Evolutionary conservation across 2,329 filamentous ascomycete species (phyloP).

Genomic region (Alternaria triticina): DNA sequence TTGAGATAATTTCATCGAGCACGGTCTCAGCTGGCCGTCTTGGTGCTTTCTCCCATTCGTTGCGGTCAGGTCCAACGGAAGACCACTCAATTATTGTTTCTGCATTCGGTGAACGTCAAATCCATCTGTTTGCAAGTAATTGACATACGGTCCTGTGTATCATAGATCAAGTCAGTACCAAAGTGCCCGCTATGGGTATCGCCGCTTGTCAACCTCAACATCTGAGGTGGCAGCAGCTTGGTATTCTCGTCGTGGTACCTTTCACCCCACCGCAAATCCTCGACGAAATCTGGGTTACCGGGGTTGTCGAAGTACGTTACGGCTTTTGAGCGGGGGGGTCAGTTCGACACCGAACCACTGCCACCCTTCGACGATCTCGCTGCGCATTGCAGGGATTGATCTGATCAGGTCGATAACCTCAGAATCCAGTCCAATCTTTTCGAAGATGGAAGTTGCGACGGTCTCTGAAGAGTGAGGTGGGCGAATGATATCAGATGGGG

Average conservation of each 20-base stretch:
- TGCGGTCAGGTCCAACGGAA: background rate
- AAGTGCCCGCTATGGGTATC: background rate
- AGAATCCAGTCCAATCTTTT: background rate
- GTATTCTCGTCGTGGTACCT: background rate
- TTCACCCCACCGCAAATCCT: background rate
- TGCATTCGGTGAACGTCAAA: background rate
- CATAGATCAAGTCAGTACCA: background rate
- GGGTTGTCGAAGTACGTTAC: background rate
- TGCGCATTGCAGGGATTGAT: background rate
- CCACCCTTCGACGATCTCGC: background rate
- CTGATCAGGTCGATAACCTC: fast-evolving
- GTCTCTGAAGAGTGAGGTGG: background rate
- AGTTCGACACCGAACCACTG: background rate
- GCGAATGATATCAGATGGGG: background rate
- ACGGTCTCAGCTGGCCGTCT: background rate
- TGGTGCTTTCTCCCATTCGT: background rate
- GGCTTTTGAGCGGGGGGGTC: background rate
- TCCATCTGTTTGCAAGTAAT: fast-evolving
- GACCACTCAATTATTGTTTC: background rate
- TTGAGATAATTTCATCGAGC: background rate
- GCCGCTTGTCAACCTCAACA: background rate
- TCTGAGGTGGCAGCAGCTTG: background rate
- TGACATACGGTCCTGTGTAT: background rate
- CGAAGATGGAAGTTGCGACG: background rate
- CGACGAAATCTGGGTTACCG: background rate